Evolutionary conservation across 768 basidiomycete species (phyloP).

Genomic region (Pleurotus salmoneostramineus): DNA sequence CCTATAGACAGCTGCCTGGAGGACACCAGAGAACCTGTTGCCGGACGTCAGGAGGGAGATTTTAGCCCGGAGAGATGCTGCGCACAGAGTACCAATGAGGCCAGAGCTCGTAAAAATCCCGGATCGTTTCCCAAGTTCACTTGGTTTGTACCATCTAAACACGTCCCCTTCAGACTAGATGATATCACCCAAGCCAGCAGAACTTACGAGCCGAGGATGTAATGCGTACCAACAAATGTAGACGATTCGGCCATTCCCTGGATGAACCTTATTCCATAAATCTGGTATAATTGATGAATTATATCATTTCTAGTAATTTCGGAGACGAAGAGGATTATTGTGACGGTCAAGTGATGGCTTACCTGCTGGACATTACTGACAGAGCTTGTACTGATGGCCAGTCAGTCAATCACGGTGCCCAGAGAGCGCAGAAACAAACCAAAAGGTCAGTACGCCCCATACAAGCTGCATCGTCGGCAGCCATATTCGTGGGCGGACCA

Average conservation of each 20-base stretch:
- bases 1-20: slow-evolving; percentile 64
- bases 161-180: neutral
- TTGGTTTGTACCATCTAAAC: slow-evolving; percentile 70
- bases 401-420: neutral
- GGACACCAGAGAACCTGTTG: slow-evolving; percentile 56
- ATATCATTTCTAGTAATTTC: neutral
- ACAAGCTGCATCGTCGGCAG: slow-evolving; percentile 61
- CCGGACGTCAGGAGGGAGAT: neutral
- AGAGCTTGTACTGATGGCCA: slow-evolving; percentile 42
- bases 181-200: no score
- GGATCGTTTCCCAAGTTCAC: slow-evolving; percentile 69
- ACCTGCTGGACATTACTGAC: slow-evolving; percentile 57
- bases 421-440: slow-evolving; percentile 28
- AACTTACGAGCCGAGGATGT: slow-evolving; percentile 66
- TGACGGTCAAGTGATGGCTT: neutral
- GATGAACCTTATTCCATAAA: slow-evolving; percentile 69
- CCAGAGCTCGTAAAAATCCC: slow-evolving; percentile 70
- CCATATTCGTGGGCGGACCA: slow-evolving; percentile 61
- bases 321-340: neutral
- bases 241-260: slow-evolving; percentile 73
- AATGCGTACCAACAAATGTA: slow-evolving; percentile 74
- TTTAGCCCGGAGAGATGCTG: slow-evolving; percentile 9
- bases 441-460: slow-evolving; percentile 65
- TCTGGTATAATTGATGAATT: slow-evolving; percentile 24
- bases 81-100: slow-evolving; percentile 56